Evolutionary conservation across 1,139 yeast genomes (phyloP), one percentile per base, ranked within the genome.

Genomic region (Yamadazyma triangularis): DNA sequence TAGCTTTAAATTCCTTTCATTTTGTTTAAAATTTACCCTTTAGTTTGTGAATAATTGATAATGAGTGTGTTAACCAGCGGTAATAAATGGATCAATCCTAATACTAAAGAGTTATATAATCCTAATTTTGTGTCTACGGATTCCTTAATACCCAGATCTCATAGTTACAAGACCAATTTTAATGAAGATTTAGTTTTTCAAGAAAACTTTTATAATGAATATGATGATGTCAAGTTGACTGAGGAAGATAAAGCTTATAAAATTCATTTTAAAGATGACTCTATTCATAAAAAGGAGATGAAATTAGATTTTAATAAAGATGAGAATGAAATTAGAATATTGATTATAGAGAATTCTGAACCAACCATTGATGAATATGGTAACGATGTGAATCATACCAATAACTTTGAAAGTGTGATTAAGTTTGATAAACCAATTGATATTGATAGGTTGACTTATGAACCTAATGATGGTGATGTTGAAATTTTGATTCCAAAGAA

Each of bases 401-500:
- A 48, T 24, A 43, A 45, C 24, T 53, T 44, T 32, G 50, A 47
- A 34, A 53, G 50, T 30, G 42, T 44, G 15, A 40, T 53, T 18
- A 45, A 38, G 12, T 56, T 57, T 33, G 56, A 48, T 9, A 52
- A 53, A 35, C 38, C 50, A 4, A 53, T 56, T 11, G 45, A 46
- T 21, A 39, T 41, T 15, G 51, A 48, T 27, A 50, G 46, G 9
- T 50, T 55, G 19, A 36, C 42, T 19, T 57, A 56, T 10, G 51
- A 49, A 25, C 40, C 44, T 23, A 36, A 44, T 11, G 42, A 45
- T 10, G 48, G 47, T 11, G 41, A 45, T 12, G 44, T 56, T 20
- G 36, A 45, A 11, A 45, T 56, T 30, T 32, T 34, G 4, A 45
- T 56, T 25, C 61, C 62, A 23, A 56, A n/a, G n/a, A n/a, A n/a